These are phyloP conservation scores for Lactifluus subvellereus DNA, from an alignment of 768 basidiomycete species.

Conservation along the genomic window DNA sequence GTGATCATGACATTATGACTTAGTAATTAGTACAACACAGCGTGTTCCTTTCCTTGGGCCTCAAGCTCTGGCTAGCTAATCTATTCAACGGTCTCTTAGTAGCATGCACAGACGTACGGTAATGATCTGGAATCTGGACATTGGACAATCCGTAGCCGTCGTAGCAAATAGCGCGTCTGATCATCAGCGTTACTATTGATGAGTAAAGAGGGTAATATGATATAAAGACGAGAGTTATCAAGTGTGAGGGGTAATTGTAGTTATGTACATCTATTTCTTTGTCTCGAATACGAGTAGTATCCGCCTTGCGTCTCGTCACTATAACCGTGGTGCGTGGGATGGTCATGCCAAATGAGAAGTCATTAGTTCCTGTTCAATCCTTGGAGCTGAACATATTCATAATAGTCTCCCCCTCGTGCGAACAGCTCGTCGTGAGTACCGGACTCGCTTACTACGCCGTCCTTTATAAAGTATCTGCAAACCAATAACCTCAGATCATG, in stretches of 20 bases:
- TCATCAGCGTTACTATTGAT: too few species aligned
- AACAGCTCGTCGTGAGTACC: slow-evolving; percentile 25
- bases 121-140: too few species aligned
- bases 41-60: too few species aligned
- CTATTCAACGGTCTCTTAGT: too few species aligned
- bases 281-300: too few species aligned
- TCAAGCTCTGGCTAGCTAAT: too few species aligned
- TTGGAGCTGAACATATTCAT: slow-evolving; percentile 25
- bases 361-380: slow-evolving; percentile 16
- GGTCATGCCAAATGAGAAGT: not conserved
- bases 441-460: slow-evolving; percentile 22
- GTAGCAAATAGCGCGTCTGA: too few species aligned
- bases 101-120: too few species aligned
- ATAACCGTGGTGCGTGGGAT: not conserved
- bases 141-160: too few species aligned
- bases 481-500: not conserved
- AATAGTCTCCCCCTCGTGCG: slow-evolving; percentile 19
- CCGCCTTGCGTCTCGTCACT: not conserved
- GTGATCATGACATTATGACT: too few species aligned
- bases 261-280: not conserved
- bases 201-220: not conserved
- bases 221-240: not conserved
- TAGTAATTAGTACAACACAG: too few species aligned
- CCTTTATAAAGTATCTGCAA: slow-evolving; percentile 25
- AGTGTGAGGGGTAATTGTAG: too few species aligned